phyloP scores from a whole-genome alignment of 139 green algal species.

The Astrephomene gubernaculifera region DNA sequence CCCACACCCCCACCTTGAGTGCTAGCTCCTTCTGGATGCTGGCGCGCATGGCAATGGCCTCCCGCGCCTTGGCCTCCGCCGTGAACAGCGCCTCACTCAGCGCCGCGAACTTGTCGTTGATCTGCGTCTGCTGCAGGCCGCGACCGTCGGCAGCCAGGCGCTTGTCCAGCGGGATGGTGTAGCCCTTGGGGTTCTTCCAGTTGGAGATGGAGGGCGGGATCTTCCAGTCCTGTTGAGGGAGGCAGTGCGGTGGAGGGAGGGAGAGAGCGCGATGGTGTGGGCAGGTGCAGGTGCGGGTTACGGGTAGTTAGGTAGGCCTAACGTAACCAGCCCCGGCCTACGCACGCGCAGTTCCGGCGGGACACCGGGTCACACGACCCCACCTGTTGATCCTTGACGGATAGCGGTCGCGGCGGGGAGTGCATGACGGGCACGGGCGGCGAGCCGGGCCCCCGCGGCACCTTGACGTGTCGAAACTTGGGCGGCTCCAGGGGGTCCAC shows the following conservation, averaged over 20 bases:
- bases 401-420: constrained; percentile 91
- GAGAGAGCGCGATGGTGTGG: background rate
- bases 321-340: too few species aligned
- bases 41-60: constrained; percentile 88
- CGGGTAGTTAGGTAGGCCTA: too few species aligned
- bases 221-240: constrained; percentile 91
- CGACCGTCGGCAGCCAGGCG: constrained; percentile 96
- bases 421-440: constrained; percentile 98
- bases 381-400: constrained; percentile 83
- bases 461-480: constrained; percentile 96
- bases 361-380: too few species aligned
- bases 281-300: too few species aligned
- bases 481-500: constrained; percentile 97
- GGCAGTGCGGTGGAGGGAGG: background rate
- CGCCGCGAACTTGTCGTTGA: constrained; percentile 96
- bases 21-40: constrained; percentile 92
- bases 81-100: constrained; percentile 89
- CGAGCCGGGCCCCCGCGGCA: constrained; percentile 85
- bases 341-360: too few species aligned
- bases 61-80: constrained; percentile 93
- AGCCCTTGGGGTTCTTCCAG: constrained; percentile 98
- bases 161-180: constrained; percentile 99
- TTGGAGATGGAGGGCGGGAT: constrained; percentile 98
- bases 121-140: constrained; percentile 93
- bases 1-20: constrained; percentile 63